A percentile compares a stretch with the other conserved stretches of the same genome.
These are phyloP conservation scores for Emmonsiellopsis sp. DNA, from an alignment of 2,329 filamentous ascomycete genomes.

Conservation along the genomic window DNA sequence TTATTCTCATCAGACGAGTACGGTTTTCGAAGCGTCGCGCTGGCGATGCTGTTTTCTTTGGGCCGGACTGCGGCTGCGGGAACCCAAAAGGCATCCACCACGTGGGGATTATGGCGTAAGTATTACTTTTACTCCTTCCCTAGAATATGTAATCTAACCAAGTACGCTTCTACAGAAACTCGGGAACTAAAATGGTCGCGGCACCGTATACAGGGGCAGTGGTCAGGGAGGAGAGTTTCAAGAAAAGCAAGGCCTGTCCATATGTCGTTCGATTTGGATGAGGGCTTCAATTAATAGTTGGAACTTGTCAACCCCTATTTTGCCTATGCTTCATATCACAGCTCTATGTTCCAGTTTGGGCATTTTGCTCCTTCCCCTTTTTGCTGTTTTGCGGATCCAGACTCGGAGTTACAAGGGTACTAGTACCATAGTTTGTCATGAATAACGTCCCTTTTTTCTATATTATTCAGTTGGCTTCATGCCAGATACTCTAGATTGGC, in stretches of 20 bases:
- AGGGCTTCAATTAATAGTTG: not conserved
- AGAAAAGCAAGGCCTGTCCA: not conserved
- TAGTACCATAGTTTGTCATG: no score
- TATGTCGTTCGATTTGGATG: not conserved
- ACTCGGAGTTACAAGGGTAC: no score
- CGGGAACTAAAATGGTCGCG: not conserved
- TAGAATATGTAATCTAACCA: not conserved
- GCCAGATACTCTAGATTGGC: no score
- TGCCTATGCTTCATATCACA: not conserved
- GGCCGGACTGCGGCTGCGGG: slow-evolving; percentile 4
- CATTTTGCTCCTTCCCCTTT: no score
- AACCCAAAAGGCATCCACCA: slow-evolving; percentile 12
- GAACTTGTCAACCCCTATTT: not conserved
- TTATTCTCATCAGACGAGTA: slow-evolving; percentile 12
- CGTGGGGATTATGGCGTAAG: slow-evolving; percentile 17
- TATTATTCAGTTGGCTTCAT: no score
- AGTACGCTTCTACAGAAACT: not conserved
- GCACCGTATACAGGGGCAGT: not conserved
- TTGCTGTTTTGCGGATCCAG: no score
- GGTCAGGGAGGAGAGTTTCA: not conserved
- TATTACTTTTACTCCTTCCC: slow-evolving; percentile 12
- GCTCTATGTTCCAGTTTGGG: no score
- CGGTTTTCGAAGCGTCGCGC: slow-evolving; percentile 13
- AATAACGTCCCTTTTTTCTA: no score
- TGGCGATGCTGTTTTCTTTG: slow-evolving; percentile 20